These are phyloP conservation scores for Sarocladium strictum DNA, from an alignment of 2,329 filamentous ascomycete genomes.

Conservation along the genomic window DNA sequence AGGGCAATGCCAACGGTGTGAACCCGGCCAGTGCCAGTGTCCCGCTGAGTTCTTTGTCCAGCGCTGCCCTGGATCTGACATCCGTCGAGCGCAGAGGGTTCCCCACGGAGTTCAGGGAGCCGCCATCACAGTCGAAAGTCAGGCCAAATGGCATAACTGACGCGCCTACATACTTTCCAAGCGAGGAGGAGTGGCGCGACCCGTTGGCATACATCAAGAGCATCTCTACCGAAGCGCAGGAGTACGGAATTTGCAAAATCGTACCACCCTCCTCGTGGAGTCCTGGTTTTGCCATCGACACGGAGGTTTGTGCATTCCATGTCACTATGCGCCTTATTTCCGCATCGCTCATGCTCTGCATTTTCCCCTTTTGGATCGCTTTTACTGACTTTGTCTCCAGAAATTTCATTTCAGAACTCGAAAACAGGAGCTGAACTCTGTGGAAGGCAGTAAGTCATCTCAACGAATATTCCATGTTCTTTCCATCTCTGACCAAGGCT, in stretches of 20 bases:
- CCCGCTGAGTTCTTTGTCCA: constrained; percentile 51
- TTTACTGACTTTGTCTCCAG: constrained; percentile 41
- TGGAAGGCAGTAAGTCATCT: constrained; percentile 79
- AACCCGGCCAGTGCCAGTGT: constrained; percentile 44
- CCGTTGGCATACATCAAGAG: constrained; percentile 91
- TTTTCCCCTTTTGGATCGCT: too few relatives aligned
- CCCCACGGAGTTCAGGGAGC: constrained; percentile 66
- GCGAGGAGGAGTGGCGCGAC: constrained; percentile 89
- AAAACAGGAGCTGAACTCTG: constrained; percentile 93
- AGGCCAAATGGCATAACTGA: constrained; percentile 82
- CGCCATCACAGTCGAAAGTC: constrained; percentile 44
- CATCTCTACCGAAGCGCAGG: constrained; percentile 76
- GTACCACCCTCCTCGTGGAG: constrained; percentile 93
- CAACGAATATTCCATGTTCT: not conserved
- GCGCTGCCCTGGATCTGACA: constrained; percentile 68
- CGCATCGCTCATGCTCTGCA: too few relatives aligned
- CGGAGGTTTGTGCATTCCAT: constrained; percentile 58
- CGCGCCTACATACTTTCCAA: constrained; percentile 85
- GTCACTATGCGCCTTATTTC: not conserved
- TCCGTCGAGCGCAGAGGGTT: constrained; percentile 91
- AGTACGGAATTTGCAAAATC: constrained; percentile 92
- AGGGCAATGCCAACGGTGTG: constrained; percentile 48
- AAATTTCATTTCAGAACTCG: constrained; percentile 95
- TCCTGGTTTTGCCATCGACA: constrained; percentile 92
- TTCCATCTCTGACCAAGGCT: constrained; percentile 27